Base-by-base conservation (phyloP, 2,329 filamentous ascomycete species). In the Diaporthe caulivora region DNA sequence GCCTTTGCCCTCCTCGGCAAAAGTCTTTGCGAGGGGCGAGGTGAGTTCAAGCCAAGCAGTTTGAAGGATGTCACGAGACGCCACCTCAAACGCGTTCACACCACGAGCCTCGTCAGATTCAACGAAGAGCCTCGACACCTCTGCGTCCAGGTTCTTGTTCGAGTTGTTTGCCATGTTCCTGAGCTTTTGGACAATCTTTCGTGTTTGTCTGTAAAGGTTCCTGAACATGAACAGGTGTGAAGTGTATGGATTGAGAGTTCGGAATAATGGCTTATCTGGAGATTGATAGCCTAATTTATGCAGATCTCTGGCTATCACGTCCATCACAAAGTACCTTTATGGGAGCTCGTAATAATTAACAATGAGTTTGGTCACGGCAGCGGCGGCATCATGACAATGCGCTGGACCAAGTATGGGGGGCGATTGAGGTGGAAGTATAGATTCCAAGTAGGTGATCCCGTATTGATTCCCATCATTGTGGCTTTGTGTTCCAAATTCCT, bases 111-210 rank as follows among this genome's bases (percentile, higher is more conserved):
- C 1, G 11, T 65, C 44, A 3, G 18, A 17, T 0, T 51, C 15
- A 7, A 26, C 3, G 31, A 65, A 65, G 21, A 34, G 10, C 60
- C 51, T 67, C 3, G 62, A 53, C 0, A 13, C 3, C 47, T 67
- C 47, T 5, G 21, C 31, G 13, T 67, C 62, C 34, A 15, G 17
- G 13, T 53, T 40, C 21, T 24, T 29, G 10, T 26, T 37, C 13
- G 62, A 53, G 31, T 26, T 67, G 62, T 40, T 40, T 21, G 47
- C 47, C 62, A 67, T 67, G 31, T 67, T 67, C 31, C 18, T 51
- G 21, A 53, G 15, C 37, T n/a, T 67, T 29, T 40, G 29, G 44
- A 53, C 8, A 53, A 67, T 53, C 10, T 53, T n/a, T 18, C 37
- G 31, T n/a, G 21, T 40, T 15, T 49, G 31, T 53, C 62, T 53